Base-by-base conservation (phyloP, 768 basidiomycete genomes). In the Naganishia vishniacii region DNA sequence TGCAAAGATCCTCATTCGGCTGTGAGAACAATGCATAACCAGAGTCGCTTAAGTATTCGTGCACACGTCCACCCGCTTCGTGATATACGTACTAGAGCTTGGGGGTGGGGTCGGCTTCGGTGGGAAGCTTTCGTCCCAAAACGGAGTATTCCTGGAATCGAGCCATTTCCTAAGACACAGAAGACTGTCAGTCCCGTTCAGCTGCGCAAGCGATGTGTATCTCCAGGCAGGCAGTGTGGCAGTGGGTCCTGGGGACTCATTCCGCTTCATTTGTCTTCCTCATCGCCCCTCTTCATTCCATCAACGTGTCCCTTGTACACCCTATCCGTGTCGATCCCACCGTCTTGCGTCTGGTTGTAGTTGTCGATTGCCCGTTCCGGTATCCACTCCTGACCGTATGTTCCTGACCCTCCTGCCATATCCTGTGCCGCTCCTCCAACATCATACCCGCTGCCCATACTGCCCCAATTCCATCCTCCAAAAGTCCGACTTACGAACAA, bases 1-100 rank as follows among this genome's bases (percentile, higher is more conserved):
- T 69, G 95, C 92, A 78, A 98, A 99, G 76, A 98, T 95, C 80
- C 94, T 88, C 94, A 97, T 97, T 73, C 94, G 88, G 84, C 53
- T 56, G 23, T 40, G 37, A 15, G 37, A 13, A 48, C 32, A 48
- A 48, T 62, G 65, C 1, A n/a, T n/a, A n/a, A n/a, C n/a, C n/a
- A n/a, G n/a, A n/a, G n/a, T 20, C 8, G 40, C 67, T 31, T 37
- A 9, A 37, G 62, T 26, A 1, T 18, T 23, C 28, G 31, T 60
- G 32, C 15, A 29, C 34, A 40, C n/a, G n/a, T 15, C 16, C 44
- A 26, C 23, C 8, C 29, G 31, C 7, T 45, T 49, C 31, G 16
- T n/a, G 25, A 5, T 56, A 12, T 32, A 56, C 53, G 37, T 56
- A 56, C 53, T 89, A 97, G 80, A 98, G 93, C 85, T 98, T 97